Conservation (phyloP, 495 filamentous ascomycete species). For the Oidiodendron maius region DNA sequence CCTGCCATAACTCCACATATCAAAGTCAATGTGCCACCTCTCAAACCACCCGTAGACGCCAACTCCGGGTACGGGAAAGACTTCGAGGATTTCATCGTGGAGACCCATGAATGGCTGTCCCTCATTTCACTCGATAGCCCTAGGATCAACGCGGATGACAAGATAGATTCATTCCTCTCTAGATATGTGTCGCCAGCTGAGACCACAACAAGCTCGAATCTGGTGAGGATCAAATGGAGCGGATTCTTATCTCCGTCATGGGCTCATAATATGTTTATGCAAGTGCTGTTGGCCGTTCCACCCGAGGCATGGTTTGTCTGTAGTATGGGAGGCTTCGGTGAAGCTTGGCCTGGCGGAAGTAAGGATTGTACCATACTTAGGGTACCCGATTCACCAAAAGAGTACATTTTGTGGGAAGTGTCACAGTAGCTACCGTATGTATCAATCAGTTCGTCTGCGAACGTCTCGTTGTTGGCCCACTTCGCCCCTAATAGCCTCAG, state of each 20-base stretch:
- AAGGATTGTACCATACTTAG: conserved; percentile 41
- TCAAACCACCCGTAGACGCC: conserved; percentile 36
- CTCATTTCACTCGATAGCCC: conserved; percentile 67
- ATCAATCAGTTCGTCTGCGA: conserved; percentile 51
- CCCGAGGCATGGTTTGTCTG: conserved; percentile 43
- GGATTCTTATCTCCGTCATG: conserved; percentile 45
- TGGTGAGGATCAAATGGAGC: conserved; percentile 48
- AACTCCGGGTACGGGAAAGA: conserved; percentile 37
- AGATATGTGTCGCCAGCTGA: conserved; percentile 63
- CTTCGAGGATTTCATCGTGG: conserved; percentile 54
- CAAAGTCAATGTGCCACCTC: conserved; percentile 39
- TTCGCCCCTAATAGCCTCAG: conserved; percentile 57
- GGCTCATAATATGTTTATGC: conserved; percentile 33
- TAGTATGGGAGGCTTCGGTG: conserved; percentile 39
- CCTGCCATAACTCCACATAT: conserved; percentile 27
- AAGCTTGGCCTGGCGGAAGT: conserved; percentile 32
- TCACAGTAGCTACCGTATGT: not conserved
- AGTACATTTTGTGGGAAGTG: conserved; percentile 51
- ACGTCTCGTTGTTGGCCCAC: conserved; percentile 54
- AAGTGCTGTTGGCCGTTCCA: conserved; percentile 33
- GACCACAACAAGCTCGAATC: conserved; percentile 14
- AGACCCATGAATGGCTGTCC: conserved; percentile 80
- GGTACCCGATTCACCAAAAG: conserved; percentile 34
- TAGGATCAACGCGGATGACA: conserved; percentile 59
- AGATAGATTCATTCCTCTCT: conserved; percentile 73